Percentiles rank a stretch among this genome's conserved stretches.
phyloP scores from a whole-genome alignment of 169 alveolate species.

The Cyclospora cayetanensis region DNA sequence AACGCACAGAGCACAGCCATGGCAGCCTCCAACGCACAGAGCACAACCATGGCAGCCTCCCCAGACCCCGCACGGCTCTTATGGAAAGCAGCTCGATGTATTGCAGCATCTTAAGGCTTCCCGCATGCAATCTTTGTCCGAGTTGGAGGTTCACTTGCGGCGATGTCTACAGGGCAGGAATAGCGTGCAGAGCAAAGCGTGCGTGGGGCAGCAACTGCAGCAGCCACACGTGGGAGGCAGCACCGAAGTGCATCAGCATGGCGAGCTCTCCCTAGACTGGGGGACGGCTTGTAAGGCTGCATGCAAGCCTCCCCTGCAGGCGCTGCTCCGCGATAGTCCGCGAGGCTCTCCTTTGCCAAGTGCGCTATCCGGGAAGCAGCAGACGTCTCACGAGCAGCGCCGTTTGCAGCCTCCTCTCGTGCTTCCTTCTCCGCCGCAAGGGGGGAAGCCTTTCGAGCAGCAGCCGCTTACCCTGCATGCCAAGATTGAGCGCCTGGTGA shows the following conservation, averaged over 20 bases:
- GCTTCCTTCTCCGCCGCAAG: neutral
- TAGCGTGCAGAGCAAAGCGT: neutral
- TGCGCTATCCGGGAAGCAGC: neutral
- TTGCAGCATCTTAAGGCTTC: neutral
- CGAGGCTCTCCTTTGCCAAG: neutral
- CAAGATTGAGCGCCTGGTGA: conserved; percentile 7
- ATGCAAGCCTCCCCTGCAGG: neutral
- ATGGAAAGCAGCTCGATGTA: no score
- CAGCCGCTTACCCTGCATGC: neutral
- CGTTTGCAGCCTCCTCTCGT: neutral
- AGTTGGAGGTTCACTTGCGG: neutral
- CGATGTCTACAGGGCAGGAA: neutral
- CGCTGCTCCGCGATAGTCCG: neutral
- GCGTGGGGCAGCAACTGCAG: conserved; percentile 11
- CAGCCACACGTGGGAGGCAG: conserved; percentile 7
- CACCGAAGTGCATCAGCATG: neutral
- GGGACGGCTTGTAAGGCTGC: neutral
- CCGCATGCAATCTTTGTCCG: neutral
- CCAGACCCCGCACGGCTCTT: no score
- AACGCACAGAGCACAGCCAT: no score
- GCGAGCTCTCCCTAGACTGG: neutral
- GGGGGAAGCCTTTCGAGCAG: no score
- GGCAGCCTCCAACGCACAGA: no score
- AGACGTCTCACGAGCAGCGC: neutral
- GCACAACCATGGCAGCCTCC: no score